These are phyloP conservation scores for Penicillium sp. DNA, from an alignment of 2,329 filamentous ascomycete genomes.

Conservation along the genomic window DNA sequence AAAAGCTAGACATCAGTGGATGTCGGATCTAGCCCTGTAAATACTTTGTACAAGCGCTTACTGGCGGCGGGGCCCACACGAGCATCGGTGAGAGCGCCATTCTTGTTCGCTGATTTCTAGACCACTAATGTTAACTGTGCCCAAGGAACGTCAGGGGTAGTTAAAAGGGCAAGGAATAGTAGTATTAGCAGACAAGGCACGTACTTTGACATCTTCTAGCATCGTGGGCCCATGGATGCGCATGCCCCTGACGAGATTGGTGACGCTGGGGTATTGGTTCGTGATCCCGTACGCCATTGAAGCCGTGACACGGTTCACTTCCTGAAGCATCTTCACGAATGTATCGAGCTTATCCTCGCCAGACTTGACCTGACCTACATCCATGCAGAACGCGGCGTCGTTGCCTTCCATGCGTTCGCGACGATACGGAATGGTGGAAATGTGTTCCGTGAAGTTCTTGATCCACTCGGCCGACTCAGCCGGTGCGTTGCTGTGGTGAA, in stretches of 20 bases:
- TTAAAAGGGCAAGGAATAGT: not conserved
- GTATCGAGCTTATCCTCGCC: constrained; percentile 66
- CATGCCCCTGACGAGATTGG: constrained; percentile 59
- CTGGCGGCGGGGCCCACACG: constrained; percentile 50
- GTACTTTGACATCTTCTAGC: constrained; percentile 59
- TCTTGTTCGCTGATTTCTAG: constrained; percentile 50
- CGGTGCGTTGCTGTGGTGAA: constrained; percentile 64
- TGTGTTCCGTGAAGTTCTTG: constrained; percentile 70
- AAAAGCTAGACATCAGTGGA: constrained; percentile 43
- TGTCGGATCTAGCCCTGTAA: constrained; percentile 46
- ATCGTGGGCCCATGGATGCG: constrained; percentile 57
- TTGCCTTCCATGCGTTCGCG: constrained; percentile 48
- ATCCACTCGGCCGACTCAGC: constrained; percentile 72
- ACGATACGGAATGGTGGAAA: constrained; percentile 72
- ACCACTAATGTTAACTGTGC: not conserved
- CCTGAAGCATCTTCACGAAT: constrained; percentile 72
- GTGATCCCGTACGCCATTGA: constrained; percentile 70
- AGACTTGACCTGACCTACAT: constrained; percentile 69
- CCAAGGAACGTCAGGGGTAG: not conserved
- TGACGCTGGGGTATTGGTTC: constrained; percentile 58
- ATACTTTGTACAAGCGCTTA: constrained; percentile 49
- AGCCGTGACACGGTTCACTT: constrained; percentile 68
- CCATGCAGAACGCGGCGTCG: constrained; percentile 69
- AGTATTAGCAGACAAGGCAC: not conserved
- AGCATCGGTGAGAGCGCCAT: constrained; percentile 45